Conservation (phyloP, 1,139 yeast species). For the Lodderomyces parapsilosis region DNA sequence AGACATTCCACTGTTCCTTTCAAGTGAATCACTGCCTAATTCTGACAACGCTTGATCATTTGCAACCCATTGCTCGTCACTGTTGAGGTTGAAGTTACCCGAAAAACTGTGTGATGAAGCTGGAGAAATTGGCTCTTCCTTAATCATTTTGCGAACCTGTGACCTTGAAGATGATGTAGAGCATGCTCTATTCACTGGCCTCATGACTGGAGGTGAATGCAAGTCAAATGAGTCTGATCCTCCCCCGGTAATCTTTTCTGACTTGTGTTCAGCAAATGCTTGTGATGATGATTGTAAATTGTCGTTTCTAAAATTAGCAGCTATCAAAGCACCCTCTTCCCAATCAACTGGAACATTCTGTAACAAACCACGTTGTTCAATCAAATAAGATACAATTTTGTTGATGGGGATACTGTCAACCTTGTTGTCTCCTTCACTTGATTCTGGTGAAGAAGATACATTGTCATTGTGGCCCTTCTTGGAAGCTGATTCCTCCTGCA, state of each 20-base stretch:
- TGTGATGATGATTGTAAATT: conserved; percentile 26
- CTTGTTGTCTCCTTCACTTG: neutral
- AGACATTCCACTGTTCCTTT: conserved; percentile 8
- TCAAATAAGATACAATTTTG: conserved; percentile 44
- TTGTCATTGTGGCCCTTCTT: neutral
- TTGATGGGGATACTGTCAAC: conserved; percentile 41
- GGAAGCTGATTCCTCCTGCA: conserved; percentile 4
- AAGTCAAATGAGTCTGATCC: conserved; percentile 7
- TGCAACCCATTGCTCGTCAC: neutral
- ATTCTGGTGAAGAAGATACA: neutral
- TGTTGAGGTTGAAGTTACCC: neutral
- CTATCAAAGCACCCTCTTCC: conserved; percentile 44
- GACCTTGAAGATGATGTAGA: conserved; percentile 2
- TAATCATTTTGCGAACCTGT: conserved; percentile 3
- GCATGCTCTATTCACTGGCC: conserved; percentile 3
- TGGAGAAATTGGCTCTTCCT: conserved; percentile 6
- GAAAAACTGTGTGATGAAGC: neutral
- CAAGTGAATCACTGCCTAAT: conserved; percentile 11
- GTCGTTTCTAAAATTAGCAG: conserved; percentile 29
- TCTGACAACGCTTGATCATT: conserved; percentile 10
- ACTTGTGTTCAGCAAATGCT: conserved; percentile 35
- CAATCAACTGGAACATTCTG: conserved; percentile 42
- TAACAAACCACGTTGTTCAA: conserved; percentile 36
- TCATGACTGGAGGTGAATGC: neutral
- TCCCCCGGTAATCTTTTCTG: conserved; percentile 3